Conservation (phyloP, 2,329 filamentous ascomycete species). For the Bipolaris gigantea region DNA sequence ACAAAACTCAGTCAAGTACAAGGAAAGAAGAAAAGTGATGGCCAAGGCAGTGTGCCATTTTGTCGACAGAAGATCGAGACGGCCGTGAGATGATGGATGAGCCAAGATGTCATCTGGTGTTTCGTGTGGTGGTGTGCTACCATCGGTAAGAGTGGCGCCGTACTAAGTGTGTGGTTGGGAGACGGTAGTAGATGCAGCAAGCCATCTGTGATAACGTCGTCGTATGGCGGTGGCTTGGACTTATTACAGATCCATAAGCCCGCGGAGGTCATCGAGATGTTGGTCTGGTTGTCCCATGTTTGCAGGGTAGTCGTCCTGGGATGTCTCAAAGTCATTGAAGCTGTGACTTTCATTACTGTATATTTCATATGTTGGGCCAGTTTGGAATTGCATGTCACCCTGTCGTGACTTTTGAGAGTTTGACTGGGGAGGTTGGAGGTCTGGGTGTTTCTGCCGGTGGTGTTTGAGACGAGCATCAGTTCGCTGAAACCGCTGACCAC, state of each 20-base stretch:
- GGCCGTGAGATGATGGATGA: no score
- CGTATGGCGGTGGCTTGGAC: no score
- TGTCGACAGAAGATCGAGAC: no score
- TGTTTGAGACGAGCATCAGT: background rate
- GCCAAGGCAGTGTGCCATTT: no score
- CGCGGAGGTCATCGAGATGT: background rate
- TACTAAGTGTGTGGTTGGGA: no score
- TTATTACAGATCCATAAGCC: background rate
- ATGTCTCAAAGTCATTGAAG: background rate
- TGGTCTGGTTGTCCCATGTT: background rate
- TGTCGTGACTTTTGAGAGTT: background rate
- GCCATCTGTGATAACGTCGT: background rate
- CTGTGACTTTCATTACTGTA: background rate
- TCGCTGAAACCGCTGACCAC: background rate
- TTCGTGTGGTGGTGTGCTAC: no score
- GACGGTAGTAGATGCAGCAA: background rate
- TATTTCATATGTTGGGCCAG: background rate
- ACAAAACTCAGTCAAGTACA: no score
- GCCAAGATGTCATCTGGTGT: no score
- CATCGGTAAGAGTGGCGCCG: background rate
- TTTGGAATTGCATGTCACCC: background rate
- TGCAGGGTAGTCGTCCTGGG: background rate
- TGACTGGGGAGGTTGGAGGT: background rate
- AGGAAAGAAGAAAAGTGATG: no score
- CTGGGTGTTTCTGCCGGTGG: background rate